phyloP scores from a whole-genome alignment of 2,329 filamentous ascomycete genomes.

The Ciborinia camelliae region DNA sequence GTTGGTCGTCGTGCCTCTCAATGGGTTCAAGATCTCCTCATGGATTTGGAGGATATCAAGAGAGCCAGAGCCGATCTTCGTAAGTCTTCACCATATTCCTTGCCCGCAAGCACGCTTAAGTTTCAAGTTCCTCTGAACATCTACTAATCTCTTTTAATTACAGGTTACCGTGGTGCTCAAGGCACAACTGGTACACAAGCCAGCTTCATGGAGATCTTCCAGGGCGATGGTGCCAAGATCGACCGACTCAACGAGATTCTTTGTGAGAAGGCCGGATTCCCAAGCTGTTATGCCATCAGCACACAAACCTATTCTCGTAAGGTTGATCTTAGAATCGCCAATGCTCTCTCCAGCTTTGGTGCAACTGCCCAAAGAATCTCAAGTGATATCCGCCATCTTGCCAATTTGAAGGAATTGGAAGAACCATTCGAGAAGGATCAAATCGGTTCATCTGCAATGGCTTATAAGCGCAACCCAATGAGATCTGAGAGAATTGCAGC shows the following conservation, averaged over 20 bases:
- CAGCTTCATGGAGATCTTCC: conserved; percentile 45
- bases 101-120: not conserved
- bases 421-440: conserved; percentile 84
- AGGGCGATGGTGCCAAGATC: conserved; percentile 49
- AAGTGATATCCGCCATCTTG: conserved; percentile 70
- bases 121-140: not conserved
- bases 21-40: conserved; percentile 70
- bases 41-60: conserved; percentile 74
- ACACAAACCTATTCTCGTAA: conserved; percentile 75
- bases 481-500: conserved; percentile 47
- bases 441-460: conserved; percentile 64
- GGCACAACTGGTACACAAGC: conserved; percentile 49
- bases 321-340: conserved; percentile 76
- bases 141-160: not conserved
- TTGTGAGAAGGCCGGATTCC: conserved; percentile 55
- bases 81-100: conserved; percentile 1
- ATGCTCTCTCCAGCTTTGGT: conserved; percentile 75
- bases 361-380: conserved; percentile 75
- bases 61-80: conserved; percentile 54
- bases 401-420: conserved; percentile 77
- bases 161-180: conserved; percentile 63
- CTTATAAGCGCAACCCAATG: conserved; percentile 51
- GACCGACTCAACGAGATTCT: conserved; percentile 54
- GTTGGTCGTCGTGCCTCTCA: conserved; percentile 50
- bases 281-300: conserved; percentile 47